Evolutionary conservation across 164 flowering plant species (phyloP).

Genomic region (Stephania japonica): DNA sequence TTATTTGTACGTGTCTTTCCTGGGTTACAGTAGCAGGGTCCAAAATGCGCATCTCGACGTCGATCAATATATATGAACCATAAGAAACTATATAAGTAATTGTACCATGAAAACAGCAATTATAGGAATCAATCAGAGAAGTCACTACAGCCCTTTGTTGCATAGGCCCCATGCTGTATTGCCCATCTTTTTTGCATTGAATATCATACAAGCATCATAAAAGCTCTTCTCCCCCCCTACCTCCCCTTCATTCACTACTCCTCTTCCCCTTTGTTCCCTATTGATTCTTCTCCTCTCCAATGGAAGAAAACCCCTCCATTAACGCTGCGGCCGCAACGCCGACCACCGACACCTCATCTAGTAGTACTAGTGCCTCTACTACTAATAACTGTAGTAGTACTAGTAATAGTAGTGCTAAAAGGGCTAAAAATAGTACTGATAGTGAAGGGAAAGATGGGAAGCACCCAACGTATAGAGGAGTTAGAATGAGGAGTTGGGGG

Average conservation of each 20-base stretch:
- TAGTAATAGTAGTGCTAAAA: too few relatives aligned
- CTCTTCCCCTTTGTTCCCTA: not conserved
- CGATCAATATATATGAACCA: too few relatives aligned
- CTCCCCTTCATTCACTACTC: not conserved
- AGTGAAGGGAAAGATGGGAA: too few relatives aligned
- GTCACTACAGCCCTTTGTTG: not conserved
- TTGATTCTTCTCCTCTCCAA: not conserved
- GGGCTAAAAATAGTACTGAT: too few relatives aligned
- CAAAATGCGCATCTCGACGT: too few relatives aligned
- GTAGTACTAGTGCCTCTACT: too few relatives aligned
- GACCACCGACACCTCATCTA: not conserved
- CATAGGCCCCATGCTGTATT: not conserved
- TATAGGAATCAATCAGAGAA: too few relatives aligned
- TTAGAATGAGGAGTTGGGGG: slow-evolving; percentile 55
- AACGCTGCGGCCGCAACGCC: not conserved
- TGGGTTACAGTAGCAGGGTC: too few relatives aligned
- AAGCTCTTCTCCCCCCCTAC: not conserved
- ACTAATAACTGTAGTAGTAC: too few relatives aligned
- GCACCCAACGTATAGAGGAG: slow-evolving; percentile 38
- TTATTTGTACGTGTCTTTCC: too few relatives aligned
- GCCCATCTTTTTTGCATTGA: not conserved
- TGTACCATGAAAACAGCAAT: too few relatives aligned
- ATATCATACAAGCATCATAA: not conserved
- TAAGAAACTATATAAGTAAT: too few relatives aligned
- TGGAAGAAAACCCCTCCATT: not conserved